A percentile compares a stretch with the other conserved stretches of the same genome.
These are phyloP conservation scores for Endocarpon pusillum DNA, from an alignment of 495 filamentous ascomycete genomes.

Conservation along the genomic window DNA sequence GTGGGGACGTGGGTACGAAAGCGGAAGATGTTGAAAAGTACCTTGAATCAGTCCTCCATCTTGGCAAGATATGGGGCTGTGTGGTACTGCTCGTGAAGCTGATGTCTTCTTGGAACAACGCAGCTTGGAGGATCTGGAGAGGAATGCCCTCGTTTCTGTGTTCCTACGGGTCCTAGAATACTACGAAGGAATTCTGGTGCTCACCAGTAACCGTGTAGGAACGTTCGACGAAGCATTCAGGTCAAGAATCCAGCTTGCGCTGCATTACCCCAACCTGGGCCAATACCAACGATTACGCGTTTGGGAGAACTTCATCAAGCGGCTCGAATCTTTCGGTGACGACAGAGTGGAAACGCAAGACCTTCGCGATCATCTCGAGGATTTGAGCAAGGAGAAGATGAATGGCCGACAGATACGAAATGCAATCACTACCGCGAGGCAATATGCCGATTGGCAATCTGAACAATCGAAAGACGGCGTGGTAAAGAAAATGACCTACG, in stretches of 20 bases:
- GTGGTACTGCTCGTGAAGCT: conserved; percentile 35
- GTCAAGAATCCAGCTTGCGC: conserved; percentile 9
- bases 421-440: conserved; percentile 18
- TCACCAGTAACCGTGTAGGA: conserved; percentile 8
- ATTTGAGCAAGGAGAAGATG: conserved; percentile 10
- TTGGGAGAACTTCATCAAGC: conserved; percentile 17
- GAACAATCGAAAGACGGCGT: conserved; percentile 9
- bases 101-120: conserved; percentile 33
- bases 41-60: conserved; percentile 32
- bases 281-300: conserved; percentile 8
- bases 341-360: conserved; percentile 14
- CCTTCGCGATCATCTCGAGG: conserved; percentile 6
- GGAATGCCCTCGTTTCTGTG: conserved; percentile 30
- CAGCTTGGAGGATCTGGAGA: conserved; percentile 21
- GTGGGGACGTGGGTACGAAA: conserved; percentile 35
- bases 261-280: conserved; percentile 9
- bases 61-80: conserved; percentile 32
- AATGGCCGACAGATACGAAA: conserved; percentile 26
- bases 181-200: conserved; percentile 11
- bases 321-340: conserved; percentile 7
- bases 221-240: conserved; percentile 14
- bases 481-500: conserved; percentile 9
- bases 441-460: conserved; percentile 10
- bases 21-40: conserved; percentile 30
- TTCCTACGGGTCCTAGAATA: conserved; percentile 11